A percentile compares a stretch with the other conserved stretches of the same genome.
phyloP scores from a whole-genome alignment of 768 basidiomycete species.

The Tricholoma hemisulphureum region DNA sequence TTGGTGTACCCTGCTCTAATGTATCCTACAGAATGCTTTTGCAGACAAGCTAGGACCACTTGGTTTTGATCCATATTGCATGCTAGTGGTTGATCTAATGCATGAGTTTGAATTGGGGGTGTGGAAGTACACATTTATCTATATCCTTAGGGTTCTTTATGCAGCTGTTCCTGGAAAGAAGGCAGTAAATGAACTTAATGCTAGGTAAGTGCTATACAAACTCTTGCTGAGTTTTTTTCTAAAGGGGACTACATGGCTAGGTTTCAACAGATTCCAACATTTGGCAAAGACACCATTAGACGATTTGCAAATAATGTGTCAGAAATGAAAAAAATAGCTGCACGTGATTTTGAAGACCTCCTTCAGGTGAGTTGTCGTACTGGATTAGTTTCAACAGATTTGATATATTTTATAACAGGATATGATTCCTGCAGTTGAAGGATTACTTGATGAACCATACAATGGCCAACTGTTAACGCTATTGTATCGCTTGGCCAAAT shows the following conservation, averaged over 20 bases:
- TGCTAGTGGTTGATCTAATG: constrained; percentile 34
- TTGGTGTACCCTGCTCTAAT: constrained; percentile 27
- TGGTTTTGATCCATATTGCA: constrained; percentile 23
- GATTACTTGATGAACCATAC: constrained; percentile 26
- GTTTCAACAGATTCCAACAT: constrained; percentile 11
- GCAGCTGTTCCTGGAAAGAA: constrained; percentile 2
- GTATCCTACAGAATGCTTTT: constrained; percentile 19
- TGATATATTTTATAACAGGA: not conserved
- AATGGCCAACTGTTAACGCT: constrained; percentile 20
- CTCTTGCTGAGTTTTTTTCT: not conserved
- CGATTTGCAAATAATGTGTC: constrained; percentile 25
- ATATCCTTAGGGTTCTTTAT: constrained; percentile 35
- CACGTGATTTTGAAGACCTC: constrained; percentile 31
- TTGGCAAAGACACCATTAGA: constrained; percentile 20
- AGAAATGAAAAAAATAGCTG: constrained; percentile 27
- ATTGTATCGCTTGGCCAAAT: constrained; percentile 22
- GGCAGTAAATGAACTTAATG: constrained; percentile 21
- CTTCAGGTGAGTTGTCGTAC: constrained; percentile 12
- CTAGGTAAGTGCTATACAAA: too few relatives aligned
- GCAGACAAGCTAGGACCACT: not conserved
- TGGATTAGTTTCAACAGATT: not conserved
- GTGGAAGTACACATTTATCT: constrained; percentile 34
- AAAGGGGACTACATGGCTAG: not conserved
- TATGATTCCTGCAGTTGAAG: constrained; percentile 16
- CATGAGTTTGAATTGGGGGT: too few relatives aligned